Base-by-base conservation (phyloP, 163 green algal genomes). In the Picocystis sp. region DNA sequence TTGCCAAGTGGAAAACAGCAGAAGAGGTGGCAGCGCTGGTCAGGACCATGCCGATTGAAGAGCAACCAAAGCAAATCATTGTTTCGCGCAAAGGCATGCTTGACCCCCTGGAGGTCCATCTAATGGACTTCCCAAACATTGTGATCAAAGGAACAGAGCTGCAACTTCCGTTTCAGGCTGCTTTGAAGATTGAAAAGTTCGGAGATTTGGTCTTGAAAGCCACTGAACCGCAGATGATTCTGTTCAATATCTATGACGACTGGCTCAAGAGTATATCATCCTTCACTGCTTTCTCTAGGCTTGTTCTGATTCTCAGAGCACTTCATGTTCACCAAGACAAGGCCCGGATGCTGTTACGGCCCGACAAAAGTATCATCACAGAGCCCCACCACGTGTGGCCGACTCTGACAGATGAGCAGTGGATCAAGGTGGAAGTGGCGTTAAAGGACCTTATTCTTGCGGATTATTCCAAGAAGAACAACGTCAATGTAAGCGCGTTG, bases 191-290 rank as follows among this genome's bases (percentile, higher is more conserved):
- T 55, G 90, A 99, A 76, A 99, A 99, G 80, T 94, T 95, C 77
- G 85, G 85, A 19, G 85, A 95, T 69, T 70, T 95, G 2, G 92
- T 95, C 68, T 66, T 95, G 21, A 95, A 95, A 76, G 73, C 71
- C 46, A 76, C 81, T 63, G 81, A 92, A 70, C 86, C 87, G 59
- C 83, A 94, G 77, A 97, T 99, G 90, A 81, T 97, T 56, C 77
- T 99, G 45, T 99, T 99, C 84, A 98, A 99, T 84, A 85, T 99
- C 64, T 99, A 98, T 74, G 90, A 99, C 67, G 90, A 99, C 82
- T 99, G 90, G 90, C 81, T 98, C 35, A 89, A 89, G 60, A 92
- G 82, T 43, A 91, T 99, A 64, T 87, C 69, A 45, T 91, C 70
- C 34, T 93, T 92, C 79, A 93, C 83, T 1, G 83, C 83, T 22